Evolutionary conservation across 1,139 yeast genomes (phyloP).

Genomic region (Suhomyces bokatorum): DNA sequence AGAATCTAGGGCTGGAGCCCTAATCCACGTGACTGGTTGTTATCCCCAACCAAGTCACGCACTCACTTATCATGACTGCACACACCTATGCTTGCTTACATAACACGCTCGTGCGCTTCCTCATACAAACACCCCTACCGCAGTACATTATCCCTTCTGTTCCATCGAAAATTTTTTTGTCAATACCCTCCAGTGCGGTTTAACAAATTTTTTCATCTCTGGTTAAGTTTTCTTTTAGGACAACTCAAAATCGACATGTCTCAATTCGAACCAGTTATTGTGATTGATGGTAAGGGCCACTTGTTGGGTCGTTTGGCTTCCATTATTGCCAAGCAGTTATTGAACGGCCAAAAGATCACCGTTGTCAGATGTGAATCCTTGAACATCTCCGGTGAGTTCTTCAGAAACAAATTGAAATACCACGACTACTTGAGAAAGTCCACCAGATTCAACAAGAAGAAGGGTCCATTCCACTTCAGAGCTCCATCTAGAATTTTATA

Average conservation of each 20-base stretch:
- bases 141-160: slow-evolving; percentile 6
- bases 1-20: slow-evolving; percentile 15
- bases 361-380: slow-evolving; percentile 97
- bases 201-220: slow-evolving; percentile 12
- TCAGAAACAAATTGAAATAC: slow-evolving; percentile 99
- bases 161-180: slow-evolving; percentile 13
- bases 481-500: slow-evolving; percentile 99
- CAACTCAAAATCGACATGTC: slow-evolving; percentile 52
- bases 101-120: not conserved
- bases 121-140: slow-evolving; percentile 9
- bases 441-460: slow-evolving; percentile 96
- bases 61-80: not conserved
- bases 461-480: slow-evolving; percentile 99
- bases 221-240: slow-evolving; percentile 14
- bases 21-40: slow-evolving; percentile 2
- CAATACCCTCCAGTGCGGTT: slow-evolving; percentile 10
- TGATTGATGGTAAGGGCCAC: slow-evolving; percentile 99
- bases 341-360: slow-evolving; percentile 97
- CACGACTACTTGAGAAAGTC: slow-evolving; percentile 99
- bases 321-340: slow-evolving; percentile 95
- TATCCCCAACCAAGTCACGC: slow-evolving; percentile 4
- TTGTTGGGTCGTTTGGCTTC: slow-evolving; percentile 99
- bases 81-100: slow-evolving; percentile 3
- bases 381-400: slow-evolving; percentile 99
- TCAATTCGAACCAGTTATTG: slow-evolving; percentile 95